phyloP scores from a whole-genome alignment of 257 asterid genomes.

The Fraxinus cuspidata region DNA sequence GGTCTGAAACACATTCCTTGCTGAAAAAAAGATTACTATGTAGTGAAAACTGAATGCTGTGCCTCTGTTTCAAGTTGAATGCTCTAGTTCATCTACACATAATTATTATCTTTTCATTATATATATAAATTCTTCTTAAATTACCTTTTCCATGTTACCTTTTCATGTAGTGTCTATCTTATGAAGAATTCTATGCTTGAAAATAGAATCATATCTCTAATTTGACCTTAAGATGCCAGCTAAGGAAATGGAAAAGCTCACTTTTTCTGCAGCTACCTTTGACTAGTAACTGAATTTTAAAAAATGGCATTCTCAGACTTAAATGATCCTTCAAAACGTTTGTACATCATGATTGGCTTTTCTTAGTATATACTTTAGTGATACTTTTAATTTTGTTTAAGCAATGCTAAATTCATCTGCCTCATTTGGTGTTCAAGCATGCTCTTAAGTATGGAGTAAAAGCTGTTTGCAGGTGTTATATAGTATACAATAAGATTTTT shows the following conservation, averaged over 20 bases:
- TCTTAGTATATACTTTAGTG: neutral
- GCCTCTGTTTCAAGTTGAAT: neutral
- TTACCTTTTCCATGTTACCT: neutral
- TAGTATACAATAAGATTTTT: neutral
- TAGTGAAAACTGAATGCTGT: neutral
- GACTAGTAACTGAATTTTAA: too few relatives aligned
- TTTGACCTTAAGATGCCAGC: neutral
- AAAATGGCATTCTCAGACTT: neutral
- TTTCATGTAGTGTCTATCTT: neutral
- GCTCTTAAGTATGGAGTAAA: neutral
- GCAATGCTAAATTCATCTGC: too few relatives aligned
- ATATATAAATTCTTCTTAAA: neutral
- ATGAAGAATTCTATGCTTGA: neutral
- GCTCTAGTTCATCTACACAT: neutral
- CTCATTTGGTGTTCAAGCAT: neutral
- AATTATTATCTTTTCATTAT: neutral
- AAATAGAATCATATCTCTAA: neutral
- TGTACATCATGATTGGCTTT: neutral
- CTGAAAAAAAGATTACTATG: neutral
- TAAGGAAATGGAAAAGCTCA: neutral
- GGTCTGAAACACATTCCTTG: neutral
- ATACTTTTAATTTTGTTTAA: neutral
- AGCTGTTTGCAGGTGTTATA: neutral
- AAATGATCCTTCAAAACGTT: neutral
- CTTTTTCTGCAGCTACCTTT: neutral